These are phyloP conservation scores for Epichloe coenophiala DNA, from an alignment of 2,329 filamentous ascomycete species.

Conservation along the genomic window DNA sequence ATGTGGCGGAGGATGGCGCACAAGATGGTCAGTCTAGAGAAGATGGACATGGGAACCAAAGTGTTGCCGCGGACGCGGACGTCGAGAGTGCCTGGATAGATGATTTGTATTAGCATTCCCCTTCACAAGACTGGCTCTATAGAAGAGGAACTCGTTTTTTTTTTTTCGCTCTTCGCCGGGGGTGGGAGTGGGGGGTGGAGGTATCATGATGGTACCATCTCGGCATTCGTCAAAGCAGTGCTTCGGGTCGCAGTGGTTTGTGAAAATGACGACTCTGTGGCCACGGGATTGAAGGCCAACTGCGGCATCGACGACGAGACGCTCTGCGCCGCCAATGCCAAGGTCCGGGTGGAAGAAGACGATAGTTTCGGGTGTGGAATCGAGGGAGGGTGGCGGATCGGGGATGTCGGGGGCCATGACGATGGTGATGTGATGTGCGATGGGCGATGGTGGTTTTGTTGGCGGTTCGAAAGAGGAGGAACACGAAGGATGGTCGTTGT, in stretches of 20 bases:
- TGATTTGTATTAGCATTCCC: neutral
- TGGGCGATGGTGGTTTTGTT: neutral
- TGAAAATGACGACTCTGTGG: conserved; percentile 83
- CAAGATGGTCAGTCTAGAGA: conserved; percentile 75
- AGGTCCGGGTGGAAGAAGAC: conserved; percentile 94
- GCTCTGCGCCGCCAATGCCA: conserved; percentile 89
- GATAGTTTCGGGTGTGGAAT: conserved; percentile 36
- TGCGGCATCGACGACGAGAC: conserved; percentile 86
- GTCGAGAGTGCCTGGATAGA: conserved; percentile 63
- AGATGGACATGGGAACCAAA: conserved; percentile 62
- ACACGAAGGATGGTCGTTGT: neutral
- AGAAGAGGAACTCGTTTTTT: neutral
- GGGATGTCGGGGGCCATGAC: neutral
- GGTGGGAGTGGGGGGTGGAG: neutral
- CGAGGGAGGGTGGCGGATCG: neutral
- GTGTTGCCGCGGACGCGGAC: conserved; percentile 79
- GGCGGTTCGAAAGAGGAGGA: neutral
- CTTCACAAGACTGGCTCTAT: no score
- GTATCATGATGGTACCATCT: conserved; percentile 46
- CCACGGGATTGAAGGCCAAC: conserved; percentile 78
- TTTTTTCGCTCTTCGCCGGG: neutral
- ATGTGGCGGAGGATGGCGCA: conserved; percentile 85
- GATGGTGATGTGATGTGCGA: neutral
- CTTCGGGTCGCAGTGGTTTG: conserved; percentile 75
- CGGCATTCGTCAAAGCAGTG: conserved; percentile 97